phyloP scores from a whole-genome alignment of 352 stramenopile genomes.

The Halophytophthora batemanensis region DNA sequence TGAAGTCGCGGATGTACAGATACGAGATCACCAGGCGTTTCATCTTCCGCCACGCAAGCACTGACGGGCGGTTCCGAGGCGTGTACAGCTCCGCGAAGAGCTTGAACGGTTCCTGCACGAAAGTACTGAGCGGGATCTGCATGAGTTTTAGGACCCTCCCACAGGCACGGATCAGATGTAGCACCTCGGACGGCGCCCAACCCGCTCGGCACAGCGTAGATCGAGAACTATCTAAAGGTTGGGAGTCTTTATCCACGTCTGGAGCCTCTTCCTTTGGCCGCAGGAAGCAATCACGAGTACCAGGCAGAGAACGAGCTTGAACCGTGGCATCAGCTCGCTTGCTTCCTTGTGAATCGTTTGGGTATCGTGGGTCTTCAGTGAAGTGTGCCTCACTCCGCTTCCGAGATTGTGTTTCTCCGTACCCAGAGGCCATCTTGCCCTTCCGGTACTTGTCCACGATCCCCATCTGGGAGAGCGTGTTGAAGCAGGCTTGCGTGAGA shows the following conservation, averaged over 20 bases:
- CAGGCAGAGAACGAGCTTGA: too few species aligned
- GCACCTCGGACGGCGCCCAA: neutral
- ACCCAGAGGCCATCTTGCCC: neutral
- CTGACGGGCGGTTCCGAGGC: neutral
- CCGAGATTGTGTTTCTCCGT: neutral
- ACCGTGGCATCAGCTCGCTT: too few species aligned
- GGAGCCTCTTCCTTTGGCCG: too few species aligned
- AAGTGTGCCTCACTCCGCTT: too few species aligned
- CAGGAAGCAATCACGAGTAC: too few species aligned
- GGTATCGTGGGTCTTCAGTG: too few species aligned
- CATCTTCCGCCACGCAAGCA: constrained; percentile 4
- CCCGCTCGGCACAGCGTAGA: neutral
- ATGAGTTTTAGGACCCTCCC: neutral
- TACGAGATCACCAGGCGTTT: constrained; percentile 2
- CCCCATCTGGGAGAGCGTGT: neutral
- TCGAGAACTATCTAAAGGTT: too few species aligned
- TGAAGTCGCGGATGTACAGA: constrained; percentile 2
- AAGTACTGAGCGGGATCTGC: neutral
- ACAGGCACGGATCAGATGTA: neutral
- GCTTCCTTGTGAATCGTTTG: too few species aligned
- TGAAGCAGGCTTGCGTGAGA: neutral
- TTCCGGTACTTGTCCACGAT: neutral
- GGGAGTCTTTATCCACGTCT: too few species aligned
- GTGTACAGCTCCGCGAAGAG: neutral
- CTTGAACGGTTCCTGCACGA: neutral